Percentiles rank a stretch among this genome's conserved stretches.
These are phyloP conservation scores for Pinus albicaulis DNA, from an alignment of 75 land plant genomes.

Conservation along the genomic window DNA sequence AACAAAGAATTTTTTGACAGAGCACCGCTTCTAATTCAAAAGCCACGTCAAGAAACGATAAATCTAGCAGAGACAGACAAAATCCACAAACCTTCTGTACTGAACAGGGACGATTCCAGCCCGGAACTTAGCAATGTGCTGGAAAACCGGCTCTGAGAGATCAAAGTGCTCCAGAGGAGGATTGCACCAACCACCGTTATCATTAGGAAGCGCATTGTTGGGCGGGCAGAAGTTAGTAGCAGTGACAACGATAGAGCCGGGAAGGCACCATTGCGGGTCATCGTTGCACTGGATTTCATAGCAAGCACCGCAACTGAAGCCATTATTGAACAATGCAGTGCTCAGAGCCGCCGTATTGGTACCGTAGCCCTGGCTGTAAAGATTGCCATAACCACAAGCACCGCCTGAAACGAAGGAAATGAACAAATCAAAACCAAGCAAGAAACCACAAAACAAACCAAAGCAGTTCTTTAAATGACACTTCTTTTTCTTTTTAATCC, in stretches of 20 bases:
- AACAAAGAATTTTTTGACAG: not conserved
- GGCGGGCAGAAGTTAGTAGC: slow-evolving; percentile 70
- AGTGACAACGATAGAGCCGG: slow-evolving; percentile 40
- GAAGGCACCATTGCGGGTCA: slow-evolving; percentile 43
- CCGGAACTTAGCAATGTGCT: slow-evolving; percentile 34
- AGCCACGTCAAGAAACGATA: not conserved
- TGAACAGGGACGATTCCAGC: slow-evolving; percentile 58
- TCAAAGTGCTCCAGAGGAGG: slow-evolving; percentile 64
- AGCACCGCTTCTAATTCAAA: not conserved
- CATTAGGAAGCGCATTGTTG: slow-evolving; percentile 16
- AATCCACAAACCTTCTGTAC: slow-evolving; percentile 23
- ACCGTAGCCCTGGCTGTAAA: slow-evolving; percentile 41
- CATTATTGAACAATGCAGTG: slow-evolving; percentile 42
- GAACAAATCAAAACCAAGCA: too few relatives aligned
- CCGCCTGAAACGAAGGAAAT: slow-evolving; percentile 4
- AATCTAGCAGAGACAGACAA: not conserved
- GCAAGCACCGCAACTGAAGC: slow-evolving; percentile 54
- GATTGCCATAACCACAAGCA: slow-evolving; percentile 61
- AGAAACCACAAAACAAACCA: too few relatives aligned
- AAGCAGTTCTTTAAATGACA: too few relatives aligned
- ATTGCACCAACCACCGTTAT: slow-evolving; percentile 69
- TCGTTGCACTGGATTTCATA: slow-evolving; percentile 47
- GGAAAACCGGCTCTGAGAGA: slow-evolving; percentile 39
- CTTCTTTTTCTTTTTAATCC: too few relatives aligned
- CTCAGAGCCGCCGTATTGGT: slow-evolving; percentile 52